Percentiles rank a stretch among this genome's conserved stretches.
phyloP scores from a whole-genome alignment of 768 basidiomycete species.

The Amylocystis lapponica region DNA sequence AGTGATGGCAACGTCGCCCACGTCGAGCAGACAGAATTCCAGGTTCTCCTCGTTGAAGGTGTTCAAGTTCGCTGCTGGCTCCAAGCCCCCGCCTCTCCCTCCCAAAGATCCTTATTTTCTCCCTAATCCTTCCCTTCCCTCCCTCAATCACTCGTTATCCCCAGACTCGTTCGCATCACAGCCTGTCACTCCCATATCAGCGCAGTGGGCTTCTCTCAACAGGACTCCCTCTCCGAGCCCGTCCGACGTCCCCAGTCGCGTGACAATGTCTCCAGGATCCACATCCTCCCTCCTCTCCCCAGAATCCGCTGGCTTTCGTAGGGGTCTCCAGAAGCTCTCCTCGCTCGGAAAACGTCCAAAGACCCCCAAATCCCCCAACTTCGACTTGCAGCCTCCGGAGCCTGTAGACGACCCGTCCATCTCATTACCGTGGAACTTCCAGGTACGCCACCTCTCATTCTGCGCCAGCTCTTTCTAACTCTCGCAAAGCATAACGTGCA shows the following conservation, averaged over 20 bases:
- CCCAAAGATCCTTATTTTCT: conserved; percentile 59
- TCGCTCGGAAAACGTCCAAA: conserved; percentile 26
- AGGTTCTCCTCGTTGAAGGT: conserved; percentile 37
- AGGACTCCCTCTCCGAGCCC: conserved; percentile 23
- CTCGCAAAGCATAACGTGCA: conserved; percentile 63
- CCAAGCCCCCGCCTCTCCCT: conserved; percentile 50
- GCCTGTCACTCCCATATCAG: conserved; percentile 18
- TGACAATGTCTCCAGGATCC: conserved; percentile 13
- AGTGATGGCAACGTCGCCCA: conserved; percentile 18
- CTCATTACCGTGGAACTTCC: conserved; percentile 70
- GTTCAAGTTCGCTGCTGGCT: conserved; percentile 31
- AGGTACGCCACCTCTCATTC: conserved; percentile 36
- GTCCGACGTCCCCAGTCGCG: conserved; percentile 16
- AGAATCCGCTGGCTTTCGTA: conserved; percentile 22
- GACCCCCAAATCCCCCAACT: conserved; percentile 27
- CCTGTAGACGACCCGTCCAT: conserved; percentile 52
- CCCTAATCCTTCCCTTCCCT: conserved; percentile 32
- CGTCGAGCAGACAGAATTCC: conserved; percentile 26
- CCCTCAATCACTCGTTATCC: conserved; percentile 40
- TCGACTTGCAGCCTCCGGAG: conserved; percentile 15
- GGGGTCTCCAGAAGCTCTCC: conserved; percentile 31
- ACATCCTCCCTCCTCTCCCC: conserved; percentile 17
- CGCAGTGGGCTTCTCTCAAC: conserved; percentile 25
- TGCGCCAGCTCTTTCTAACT: neutral
- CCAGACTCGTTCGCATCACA: conserved; percentile 32